phyloP scores from a whole-genome alignment of 768 basidiomycete genomes.

The Cubamyces sp. region DNA sequence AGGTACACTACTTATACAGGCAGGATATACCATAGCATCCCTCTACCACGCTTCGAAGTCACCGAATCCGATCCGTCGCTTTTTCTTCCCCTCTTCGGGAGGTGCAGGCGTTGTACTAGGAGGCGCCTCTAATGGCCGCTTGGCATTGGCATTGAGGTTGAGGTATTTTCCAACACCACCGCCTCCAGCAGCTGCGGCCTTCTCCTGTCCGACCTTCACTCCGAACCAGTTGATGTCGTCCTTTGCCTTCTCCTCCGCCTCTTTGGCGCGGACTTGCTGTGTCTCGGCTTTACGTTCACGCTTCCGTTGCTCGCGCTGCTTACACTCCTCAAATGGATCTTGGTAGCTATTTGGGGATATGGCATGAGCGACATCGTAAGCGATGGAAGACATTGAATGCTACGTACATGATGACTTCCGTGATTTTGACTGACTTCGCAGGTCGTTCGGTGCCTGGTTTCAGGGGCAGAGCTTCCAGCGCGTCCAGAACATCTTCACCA shows the following conservation, averaged over 20 bases:
- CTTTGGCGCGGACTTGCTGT: slow-evolving; percentile 31
- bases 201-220: slow-evolving; percentile 66
- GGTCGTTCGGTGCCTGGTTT: slow-evolving; percentile 90
- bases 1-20: slow-evolving; percentile 25
- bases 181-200: slow-evolving; percentile 40
- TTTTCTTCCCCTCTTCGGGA: slow-evolving; percentile 70
- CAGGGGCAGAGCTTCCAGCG: slow-evolving; percentile 78
- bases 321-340: slow-evolving; percentile 96
- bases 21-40: slow-evolving; percentile 7
- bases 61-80: slow-evolving; percentile 87
- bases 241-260: slow-evolving; percentile 57
- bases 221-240: slow-evolving; percentile 89
- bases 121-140: slow-evolving; percentile 26
- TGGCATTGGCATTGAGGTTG: slow-evolving; percentile 46
- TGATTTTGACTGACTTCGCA: slow-evolving; percentile 82
- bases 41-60: slow-evolving; percentile 80
- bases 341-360: slow-evolving; percentile 59
- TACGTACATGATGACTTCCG: slow-evolving; percentile 82
- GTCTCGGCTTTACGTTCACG: slow-evolving; percentile 59
- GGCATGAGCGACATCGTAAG: background rate
- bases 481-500: slow-evolving; percentile 87
- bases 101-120: slow-evolving; percentile 10
- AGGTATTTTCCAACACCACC: slow-evolving; percentile 84
- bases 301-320: slow-evolving; percentile 78
- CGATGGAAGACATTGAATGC: background rate